Evolutionary conservation across 257 asterid genomes (phyloP).

Genomic region (Solanum bulbocastanum): DNA sequence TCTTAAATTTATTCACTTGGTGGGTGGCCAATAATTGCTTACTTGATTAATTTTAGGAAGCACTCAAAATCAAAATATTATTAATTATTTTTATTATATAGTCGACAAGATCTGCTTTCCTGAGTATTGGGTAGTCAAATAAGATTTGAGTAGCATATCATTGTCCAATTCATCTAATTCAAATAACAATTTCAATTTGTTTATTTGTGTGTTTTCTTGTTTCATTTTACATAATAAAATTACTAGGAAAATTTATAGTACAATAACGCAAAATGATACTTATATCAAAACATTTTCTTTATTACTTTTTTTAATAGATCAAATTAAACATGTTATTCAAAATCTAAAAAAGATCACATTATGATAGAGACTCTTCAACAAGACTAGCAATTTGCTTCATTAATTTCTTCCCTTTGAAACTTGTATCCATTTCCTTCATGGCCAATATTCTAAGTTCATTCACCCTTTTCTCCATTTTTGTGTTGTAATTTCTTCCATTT

Average conservation of each 20-base stretch:
- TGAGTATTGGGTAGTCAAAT: not conserved
- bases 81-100: too few relatives aligned
- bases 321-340: not conserved
- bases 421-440: slow-evolving; percentile 25
- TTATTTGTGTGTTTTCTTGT: not conserved
- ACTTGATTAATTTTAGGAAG: not conserved
- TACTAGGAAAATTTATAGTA: not conserved
- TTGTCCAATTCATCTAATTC: not conserved
- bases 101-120: too few relatives aligned
- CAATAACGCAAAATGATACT: not conserved
- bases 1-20: not conserved
- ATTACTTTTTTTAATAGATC: too few relatives aligned
- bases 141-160: not conserved
- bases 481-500: not conserved
- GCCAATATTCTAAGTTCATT: slow-evolving; percentile 33
- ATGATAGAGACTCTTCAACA: not conserved
- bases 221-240: not conserved
- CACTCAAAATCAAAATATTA: too few relatives aligned
- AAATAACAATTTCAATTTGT: not conserved
- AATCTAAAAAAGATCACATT: not conserved
- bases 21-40: not conserved
- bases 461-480: slow-evolving; percentile 10
- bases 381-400: slow-evolving; percentile 16
- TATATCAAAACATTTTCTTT: not conserved
- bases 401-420: slow-evolving; percentile 13